Base-by-base conservation (phyloP, 2,329 filamentous ascomycete genomes). In the Aspergillus pseudoglaucus region DNA sequence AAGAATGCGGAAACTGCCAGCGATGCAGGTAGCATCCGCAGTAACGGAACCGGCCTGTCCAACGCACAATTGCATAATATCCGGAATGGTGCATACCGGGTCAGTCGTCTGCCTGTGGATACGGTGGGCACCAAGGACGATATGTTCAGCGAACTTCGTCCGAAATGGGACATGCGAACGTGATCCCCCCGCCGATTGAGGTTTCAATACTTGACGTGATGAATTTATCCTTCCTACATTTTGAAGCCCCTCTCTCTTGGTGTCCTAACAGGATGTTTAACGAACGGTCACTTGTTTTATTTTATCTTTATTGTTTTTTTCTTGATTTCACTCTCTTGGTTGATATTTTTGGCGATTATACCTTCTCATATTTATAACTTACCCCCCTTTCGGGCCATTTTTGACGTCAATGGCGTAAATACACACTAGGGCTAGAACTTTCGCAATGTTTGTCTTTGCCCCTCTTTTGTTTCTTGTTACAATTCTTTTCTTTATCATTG, bases 61-160 rank as follows among this genome's bases (percentile, higher is more conserved):
- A 76, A 81, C 3, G 71, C 78, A 45, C 81, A 90, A 62, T 72
- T 82, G 45, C 75, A 82, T 51, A 85, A 88, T 59, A 83, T 95
- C 59, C 87, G 90, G 55, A 80, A 74, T 48, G 90, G 90, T 55
- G 90, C 89, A 41, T 91, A 94, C 61, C 87, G 90, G 53, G 82
- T 96, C 55, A 93, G 88, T 64, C 83, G 87, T 44, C 79, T 96
- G 51, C 90, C 90, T 0, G 84, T 82, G 49, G 88, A 90, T 57
- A 80, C 84, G 39, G 88, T 95, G 49, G 90, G 90, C 55, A 90
- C 88, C 3, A 78, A 77, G 60, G 80, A 85, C 30, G 81, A 88
- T 48, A 68, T 91, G 65, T 69, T 73, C 48, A 69, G 68, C n/a
- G 73, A 82, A 54, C 68, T 85, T 63, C 71, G 71, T 58, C 82